Evolutionary conservation across 2,329 filamentous ascomycete genomes (phyloP).

Genomic region (Pleochaeta shiraiana): DNA sequence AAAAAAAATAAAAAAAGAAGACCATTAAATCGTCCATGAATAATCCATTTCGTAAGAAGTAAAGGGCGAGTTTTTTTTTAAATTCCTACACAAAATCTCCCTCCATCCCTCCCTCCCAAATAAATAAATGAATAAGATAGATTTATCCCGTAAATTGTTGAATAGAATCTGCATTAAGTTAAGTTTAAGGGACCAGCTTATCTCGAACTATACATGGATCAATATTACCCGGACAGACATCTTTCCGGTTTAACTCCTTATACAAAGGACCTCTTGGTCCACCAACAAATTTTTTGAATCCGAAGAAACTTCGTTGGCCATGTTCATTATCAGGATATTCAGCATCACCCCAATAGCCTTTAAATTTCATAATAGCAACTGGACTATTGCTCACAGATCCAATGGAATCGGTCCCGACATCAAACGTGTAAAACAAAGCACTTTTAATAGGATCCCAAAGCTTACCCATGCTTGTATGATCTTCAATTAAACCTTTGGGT

Average conservation of each 20-base stretch:
- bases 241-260: slow-evolving; percentile 32
- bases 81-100: too few relatives aligned
- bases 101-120: too few relatives aligned
- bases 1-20: too few relatives aligned
- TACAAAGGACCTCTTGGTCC: slow-evolving; percentile 40
- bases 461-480: slow-evolving; percentile 30
- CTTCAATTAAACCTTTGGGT: slow-evolving; percentile 28
- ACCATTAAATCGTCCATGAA: too few relatives aligned
- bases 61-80: too few relatives aligned
- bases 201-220: slow-evolving; percentile 15
- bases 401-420: slow-evolving; percentile 17
- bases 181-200: slow-evolving; percentile 10
- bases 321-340: slow-evolving; percentile 29
- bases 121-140: too few relatives aligned
- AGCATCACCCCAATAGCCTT: slow-evolving; percentile 39
- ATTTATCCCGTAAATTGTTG: too few relatives aligned
- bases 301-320: slow-evolving; percentile 22
- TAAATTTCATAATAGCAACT: slow-evolving; percentile 31
- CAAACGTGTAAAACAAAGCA: slow-evolving; percentile 33
- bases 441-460: slow-evolving; percentile 37
- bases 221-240: slow-evolving; percentile 30
- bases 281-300: slow-evolving; percentile 26
- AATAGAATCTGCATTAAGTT: too few relatives aligned
- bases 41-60: too few relatives aligned
- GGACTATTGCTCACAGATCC: slow-evolving; percentile 21